phyloP scores from a whole-genome alignment of 352 stramenopile genomes.

The Phytophthora hibernalis region DNA sequence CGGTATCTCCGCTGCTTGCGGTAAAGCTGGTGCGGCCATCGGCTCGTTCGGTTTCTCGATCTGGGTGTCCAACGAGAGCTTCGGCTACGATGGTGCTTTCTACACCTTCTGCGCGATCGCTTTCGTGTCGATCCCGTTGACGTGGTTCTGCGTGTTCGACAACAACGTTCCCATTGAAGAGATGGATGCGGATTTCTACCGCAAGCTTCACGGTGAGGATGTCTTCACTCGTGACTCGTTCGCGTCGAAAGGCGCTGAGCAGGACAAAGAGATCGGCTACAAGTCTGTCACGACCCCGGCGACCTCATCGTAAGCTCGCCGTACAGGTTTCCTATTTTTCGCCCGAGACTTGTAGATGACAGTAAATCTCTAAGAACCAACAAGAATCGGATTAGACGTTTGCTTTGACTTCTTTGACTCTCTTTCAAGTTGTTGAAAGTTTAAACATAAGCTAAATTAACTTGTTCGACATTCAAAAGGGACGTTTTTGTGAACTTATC shows the following conservation, averaged over 20 bases:
- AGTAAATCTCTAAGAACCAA: too few relatives aligned
- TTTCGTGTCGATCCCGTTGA: constrained; percentile 55
- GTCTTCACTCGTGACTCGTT: constrained; percentile 25
- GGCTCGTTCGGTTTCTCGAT: constrained; percentile 23
- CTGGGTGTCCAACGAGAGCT: constrained; percentile 19
- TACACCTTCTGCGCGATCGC: constrained; percentile 58
- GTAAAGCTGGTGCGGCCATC: constrained; percentile 18
- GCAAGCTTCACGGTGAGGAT: constrained; percentile 34
- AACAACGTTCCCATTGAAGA: constrained; percentile 46
- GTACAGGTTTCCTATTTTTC: too few relatives aligned
- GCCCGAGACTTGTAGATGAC: too few relatives aligned
- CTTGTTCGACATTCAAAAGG: too few relatives aligned
- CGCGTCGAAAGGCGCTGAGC: constrained; percentile 17
- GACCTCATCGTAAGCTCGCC: too few relatives aligned
- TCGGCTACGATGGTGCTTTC: constrained; percentile 16
- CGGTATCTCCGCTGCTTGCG: constrained; percentile 51
- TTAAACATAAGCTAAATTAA: too few relatives aligned
- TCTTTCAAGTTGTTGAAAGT: too few relatives aligned
- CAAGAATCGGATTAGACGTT: too few relatives aligned
- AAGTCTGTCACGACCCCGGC: too few relatives aligned
- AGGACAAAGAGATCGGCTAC: constrained; percentile 5
- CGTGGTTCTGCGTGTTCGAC: constrained; percentile 61
- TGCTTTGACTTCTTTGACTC: too few relatives aligned
- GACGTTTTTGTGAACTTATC: too few relatives aligned
- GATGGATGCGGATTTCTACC: constrained; percentile 57